These are phyloP conservation scores for Allantophomopsis cytisporea DNA, from an alignment of 2,329 filamentous ascomycete species.

Conservation along the genomic window DNA sequence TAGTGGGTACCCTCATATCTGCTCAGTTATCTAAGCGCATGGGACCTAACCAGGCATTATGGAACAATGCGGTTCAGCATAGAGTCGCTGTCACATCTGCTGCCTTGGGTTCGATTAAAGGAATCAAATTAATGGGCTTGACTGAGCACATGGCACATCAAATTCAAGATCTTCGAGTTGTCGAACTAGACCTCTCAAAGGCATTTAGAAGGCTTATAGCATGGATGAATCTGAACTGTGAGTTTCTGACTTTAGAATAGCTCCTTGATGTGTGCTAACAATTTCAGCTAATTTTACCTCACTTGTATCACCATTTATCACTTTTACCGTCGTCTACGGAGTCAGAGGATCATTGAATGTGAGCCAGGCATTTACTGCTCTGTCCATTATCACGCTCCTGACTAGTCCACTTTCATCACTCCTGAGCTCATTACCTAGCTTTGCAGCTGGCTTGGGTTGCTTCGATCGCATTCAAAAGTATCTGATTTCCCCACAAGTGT, in stretches of 20 bases:
- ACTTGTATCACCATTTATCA: no score
- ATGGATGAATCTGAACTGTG: no score
- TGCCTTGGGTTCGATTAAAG: constrained; percentile 12
- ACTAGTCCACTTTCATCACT: neutral
- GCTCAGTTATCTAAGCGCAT: no score
- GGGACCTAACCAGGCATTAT: no score
- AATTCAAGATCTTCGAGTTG: constrained; percentile 19
- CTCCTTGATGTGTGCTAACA: no score
- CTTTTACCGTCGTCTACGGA: no score
- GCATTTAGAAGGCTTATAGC: no score
- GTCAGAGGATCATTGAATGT: constrained; percentile 1
- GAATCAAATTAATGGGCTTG: constrained; percentile 16
- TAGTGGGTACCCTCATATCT: constrained; percentile 4
- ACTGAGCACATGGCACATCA: constrained; percentile 15
- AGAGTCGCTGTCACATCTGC: constrained; percentile 14
- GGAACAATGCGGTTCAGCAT: constrained; percentile 13
- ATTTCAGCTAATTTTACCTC: no score
- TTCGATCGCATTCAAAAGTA: constrained; percentile 1
- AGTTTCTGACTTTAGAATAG: no score
- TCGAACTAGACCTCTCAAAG: no score
- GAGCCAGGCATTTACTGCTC: constrained; percentile 1
- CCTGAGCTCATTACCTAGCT: neutral
- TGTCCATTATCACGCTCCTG: constrained; percentile 1
- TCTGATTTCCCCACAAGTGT: no score
- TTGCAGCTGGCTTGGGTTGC: neutral